Evolutionary conservation across 257 asterid genomes (phyloP).

Genomic region (Gardenia jasminoides): DNA sequence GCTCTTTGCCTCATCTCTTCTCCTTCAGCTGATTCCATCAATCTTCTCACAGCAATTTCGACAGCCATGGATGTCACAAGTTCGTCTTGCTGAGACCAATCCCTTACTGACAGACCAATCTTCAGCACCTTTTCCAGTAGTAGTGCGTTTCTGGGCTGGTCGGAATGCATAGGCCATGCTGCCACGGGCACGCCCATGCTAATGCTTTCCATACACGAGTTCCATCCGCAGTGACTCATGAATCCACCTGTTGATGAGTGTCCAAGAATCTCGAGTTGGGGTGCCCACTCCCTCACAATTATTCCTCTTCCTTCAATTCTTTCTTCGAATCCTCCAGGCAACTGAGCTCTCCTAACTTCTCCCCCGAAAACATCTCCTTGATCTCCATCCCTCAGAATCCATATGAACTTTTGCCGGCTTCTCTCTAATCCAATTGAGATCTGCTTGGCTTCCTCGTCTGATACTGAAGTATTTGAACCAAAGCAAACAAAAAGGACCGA

Average conservation of each 20-base stretch:
- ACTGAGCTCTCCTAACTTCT: conserved; percentile 17
- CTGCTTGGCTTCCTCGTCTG: not conserved
- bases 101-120: conserved; percentile 19
- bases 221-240: conserved; percentile 34
- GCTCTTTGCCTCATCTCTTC: conserved; percentile 29
- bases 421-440: conserved; percentile 15
- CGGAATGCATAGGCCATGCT: conserved; percentile 32
- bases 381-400: too few relatives aligned
- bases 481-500: conserved; percentile 22
- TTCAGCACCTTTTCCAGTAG: conserved; percentile 8
- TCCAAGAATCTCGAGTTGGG: conserved; percentile 19
- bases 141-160: conserved; percentile 22
- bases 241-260: conserved; percentile 28
- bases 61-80: conserved; percentile 13
- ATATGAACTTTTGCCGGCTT: conserved; percentile 8
- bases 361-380: too few relatives aligned
- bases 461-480: conserved; percentile 10
- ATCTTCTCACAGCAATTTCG: conserved; percentile 20
- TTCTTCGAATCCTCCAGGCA: conserved; percentile 22
- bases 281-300: conserved; percentile 26
- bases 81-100: conserved; percentile 14
- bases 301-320: conserved; percentile 14
- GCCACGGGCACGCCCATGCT: conserved; percentile 32
- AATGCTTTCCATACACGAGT: conserved; percentile 27
- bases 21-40: conserved; percentile 31